These are phyloP conservation scores for Wickerhamiella spandovensis DNA, from an alignment of 805 yeast genomes.

Conservation along the genomic window DNA sequence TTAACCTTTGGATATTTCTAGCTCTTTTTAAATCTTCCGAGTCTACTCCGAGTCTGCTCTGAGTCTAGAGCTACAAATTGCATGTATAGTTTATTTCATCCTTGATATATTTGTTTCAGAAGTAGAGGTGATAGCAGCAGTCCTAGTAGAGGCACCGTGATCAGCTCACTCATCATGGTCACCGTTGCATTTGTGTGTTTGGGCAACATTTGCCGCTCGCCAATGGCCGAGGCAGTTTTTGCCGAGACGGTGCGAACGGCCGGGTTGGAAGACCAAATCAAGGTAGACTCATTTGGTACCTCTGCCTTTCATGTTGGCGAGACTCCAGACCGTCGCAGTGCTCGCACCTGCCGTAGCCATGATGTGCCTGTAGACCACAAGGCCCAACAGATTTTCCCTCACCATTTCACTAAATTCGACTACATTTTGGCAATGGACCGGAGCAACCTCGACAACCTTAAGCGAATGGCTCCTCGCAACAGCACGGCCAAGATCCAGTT, in stretches of 20 bases:
- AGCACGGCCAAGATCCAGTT: slow-evolving; percentile 39
- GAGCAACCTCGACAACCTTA: slow-evolving; percentile 25
- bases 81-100: no score
- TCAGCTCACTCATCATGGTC: slow-evolving; percentile 4
- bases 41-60: no score
- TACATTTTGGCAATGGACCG: slow-evolving; percentile 48
- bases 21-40: no score
- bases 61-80: no score
- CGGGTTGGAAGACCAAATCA: slow-evolving; percentile 34
- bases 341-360: slow-evolving; percentile 50
- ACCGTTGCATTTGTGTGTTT: slow-evolving; percentile 81
- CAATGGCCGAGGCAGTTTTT: slow-evolving; percentile 96
- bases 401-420: slow-evolving; percentile 41
- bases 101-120: no score
- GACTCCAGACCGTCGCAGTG: slow-evolving; percentile 63
- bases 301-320: slow-evolving; percentile 77
- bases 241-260: slow-evolving; percentile 42
- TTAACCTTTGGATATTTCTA: no score
- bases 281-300: slow-evolving; percentile 75
- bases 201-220: slow-evolving; percentile 93
- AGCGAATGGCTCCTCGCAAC: slow-evolving; percentile 35
- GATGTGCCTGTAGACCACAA: slow-evolving; percentile 61
- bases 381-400: slow-evolving; percentile 73
- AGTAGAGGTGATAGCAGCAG: no score
- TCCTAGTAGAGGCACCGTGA: no score